Evolutionary conservation across 805 yeast species (phyloP), one percentile per base, ranked within the genome.

Genomic region (Saccharomycopsis capsularis): DNA sequence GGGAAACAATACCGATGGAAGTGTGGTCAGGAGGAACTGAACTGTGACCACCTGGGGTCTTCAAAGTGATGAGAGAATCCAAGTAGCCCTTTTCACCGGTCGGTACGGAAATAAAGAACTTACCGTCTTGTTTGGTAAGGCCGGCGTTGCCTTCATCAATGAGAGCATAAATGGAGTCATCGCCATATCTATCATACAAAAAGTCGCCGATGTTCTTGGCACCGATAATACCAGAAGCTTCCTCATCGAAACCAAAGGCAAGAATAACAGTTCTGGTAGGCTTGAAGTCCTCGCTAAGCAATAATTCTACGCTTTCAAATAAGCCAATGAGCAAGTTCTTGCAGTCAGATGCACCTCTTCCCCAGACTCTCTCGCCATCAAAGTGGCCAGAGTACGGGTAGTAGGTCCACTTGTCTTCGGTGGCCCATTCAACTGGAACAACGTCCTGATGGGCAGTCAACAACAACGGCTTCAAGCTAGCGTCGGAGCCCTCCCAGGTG

Each of bases 1-100:
- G 79, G 2, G 87, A 70, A 45, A 81, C 68, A 34, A 86, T 73
- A 11, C 93, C 95, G 64, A 87, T 84, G 2, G 84, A 74, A 3
- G 95, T 85, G 59, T 86, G 93, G 42, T 77, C 82, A 2, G 90
- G 91, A 6, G 95, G 93, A n/a, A 74, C 62, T 6, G 90, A 82
- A 1, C 91, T 79, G 60, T 85, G 95, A 6, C 95, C 95, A 35
- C 95, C 95, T 13, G 79, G 77, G 19, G 85, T 79, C 22, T 66
- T 65, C 37, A 84, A 64, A 3, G 69, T 68, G 38, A 82, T 67
- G 25, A 62, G 61, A 41, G 81, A 63, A 50, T 79, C 81, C 18
- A 81, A 60, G 50, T 71, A 73, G 3, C 86, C 85, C 61, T 79
- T 80, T 59, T 82, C 85, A 18, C 78, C 79, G 13, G 81, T 75